Base-by-base conservation (phyloP, 192 early-diverging fungal genomes). In the Phycomyces blakesleeanus region DNA sequence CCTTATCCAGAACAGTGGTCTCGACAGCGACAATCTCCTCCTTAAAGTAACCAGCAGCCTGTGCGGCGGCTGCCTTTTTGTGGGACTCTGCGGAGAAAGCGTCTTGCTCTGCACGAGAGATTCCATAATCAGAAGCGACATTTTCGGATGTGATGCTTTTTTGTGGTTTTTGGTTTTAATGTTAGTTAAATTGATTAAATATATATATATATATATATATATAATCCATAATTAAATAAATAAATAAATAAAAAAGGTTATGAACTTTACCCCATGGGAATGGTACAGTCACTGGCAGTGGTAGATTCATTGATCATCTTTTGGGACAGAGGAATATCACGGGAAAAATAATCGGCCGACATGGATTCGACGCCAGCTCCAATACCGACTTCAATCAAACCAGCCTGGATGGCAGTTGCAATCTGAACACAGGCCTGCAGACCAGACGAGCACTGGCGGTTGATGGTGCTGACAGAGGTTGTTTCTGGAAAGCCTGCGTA, bases 281-380 rank as follows among this genome's bases (percentile, higher is more conserved):
- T 80, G 57, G 91, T 79, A 68, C 93, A 94, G 78, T 96, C 93
- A 39, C 85, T 87, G 57, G 86, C 88, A 49, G 87, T 77, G 55
- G 73, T 85, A 18, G 62, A 63, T 7, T 83, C 86, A 59, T 87
- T 80, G 49, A 97, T 89, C 57, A 84, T 83, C 44, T 91, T 87
- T 34, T 34, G 29, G 2, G 29, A 34, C 29, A 61, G 54, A 87
- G 90, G 39, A 83, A 78, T 47, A 82, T 71, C 34, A 89, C 83
- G 81, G 93, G 85, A 71, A 90, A 85, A 51, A 66, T 96, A 94
- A 76, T 92, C 86, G 72, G 89, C 81, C 57, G 91, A 87, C 94
- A 96, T 96, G 78, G 89, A 91, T 72, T 95, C 94, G 22, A 96
- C 91, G 72, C 93, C 94, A 53, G 93, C 93, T 50, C 95, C 93